Conservation (phyloP, 768 basidiomycete genomes). For the Hygrocybe punicea region DNA sequence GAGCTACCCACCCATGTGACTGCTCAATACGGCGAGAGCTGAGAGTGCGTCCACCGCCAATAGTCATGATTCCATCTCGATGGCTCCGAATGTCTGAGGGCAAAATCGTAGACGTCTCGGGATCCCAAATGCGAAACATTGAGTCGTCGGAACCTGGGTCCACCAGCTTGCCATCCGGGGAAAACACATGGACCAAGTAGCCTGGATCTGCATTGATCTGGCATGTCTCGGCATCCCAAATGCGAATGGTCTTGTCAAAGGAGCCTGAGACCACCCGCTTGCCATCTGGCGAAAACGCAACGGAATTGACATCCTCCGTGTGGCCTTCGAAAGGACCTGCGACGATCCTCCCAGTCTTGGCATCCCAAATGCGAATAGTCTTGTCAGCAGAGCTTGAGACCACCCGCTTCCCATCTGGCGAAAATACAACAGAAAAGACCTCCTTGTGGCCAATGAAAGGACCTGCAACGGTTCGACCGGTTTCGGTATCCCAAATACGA, state of each 20-base stretch:
- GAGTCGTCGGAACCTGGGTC: neutral
- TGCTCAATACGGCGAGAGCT: neutral
- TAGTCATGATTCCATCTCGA: neutral
- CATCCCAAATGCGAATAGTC: slow-evolving; percentile 27
- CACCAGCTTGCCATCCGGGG: neutral
- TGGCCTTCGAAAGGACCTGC: slow-evolving; percentile 12
- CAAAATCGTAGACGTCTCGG: neutral
- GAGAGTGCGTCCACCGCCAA: neutral
- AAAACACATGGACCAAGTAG: slow-evolving; percentile 1
- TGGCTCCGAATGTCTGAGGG: neutral
- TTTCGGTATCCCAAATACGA: slow-evolving; percentile 27
- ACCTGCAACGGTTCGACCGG: slow-evolving; percentile 9
- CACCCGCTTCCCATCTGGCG: slow-evolving; percentile 23
- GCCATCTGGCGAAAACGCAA: slow-evolving; percentile 28
- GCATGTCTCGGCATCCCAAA: slow-evolving; percentile 13
- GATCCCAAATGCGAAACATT: slow-evolving; percentile 6
- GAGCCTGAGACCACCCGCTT: slow-evolving; percentile 21
- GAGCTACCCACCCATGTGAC: neutral
- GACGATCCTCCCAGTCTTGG: slow-evolving; percentile 13
- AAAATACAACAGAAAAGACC: slow-evolving; percentile 24
- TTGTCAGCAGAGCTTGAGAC: slow-evolving; percentile 19
- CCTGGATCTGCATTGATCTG: neutral
- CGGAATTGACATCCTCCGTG: slow-evolving; percentile 15
- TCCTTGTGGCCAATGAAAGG: slow-evolving; percentile 13
- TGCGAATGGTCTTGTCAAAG: slow-evolving; percentile 11